Evolutionary conservation across 1,284 basidiomycete species (phyloP).

Genomic region (Malassezia dermatis): DNA sequence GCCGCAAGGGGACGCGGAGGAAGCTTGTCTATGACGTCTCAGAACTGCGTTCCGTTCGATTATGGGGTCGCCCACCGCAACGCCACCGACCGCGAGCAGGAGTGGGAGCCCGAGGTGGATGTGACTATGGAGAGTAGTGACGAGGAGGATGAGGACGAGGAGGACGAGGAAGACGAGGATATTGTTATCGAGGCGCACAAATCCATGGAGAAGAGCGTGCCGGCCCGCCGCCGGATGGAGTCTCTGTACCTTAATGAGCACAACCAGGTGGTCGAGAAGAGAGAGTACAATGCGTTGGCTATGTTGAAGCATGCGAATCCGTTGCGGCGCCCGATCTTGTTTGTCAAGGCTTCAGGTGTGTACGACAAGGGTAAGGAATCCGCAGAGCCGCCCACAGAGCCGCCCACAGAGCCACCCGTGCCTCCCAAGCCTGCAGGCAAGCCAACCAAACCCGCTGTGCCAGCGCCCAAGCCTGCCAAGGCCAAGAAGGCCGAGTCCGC

Average conservation of each 20-base stretch:
- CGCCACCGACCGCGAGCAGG: neutral
- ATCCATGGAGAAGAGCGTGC: slow-evolving; percentile 16
- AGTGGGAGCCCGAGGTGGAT: neutral
- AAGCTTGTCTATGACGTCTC: slow-evolving; percentile 2
- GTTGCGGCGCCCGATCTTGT: slow-evolving; percentile 4
- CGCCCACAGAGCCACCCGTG: neutral
- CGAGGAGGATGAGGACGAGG: slow-evolving; percentile 16
- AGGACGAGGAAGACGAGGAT: slow-evolving; percentile 14
- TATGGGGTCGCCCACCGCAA: neutral
- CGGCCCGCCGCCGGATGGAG: slow-evolving; percentile 10
- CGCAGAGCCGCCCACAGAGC: neutral
- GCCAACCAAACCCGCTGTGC: neutral
- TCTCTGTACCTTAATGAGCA: slow-evolving; percentile 3
- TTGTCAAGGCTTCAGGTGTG: slow-evolving; percentile 11
- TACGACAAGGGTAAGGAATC: neutral
- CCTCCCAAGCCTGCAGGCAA: no score
- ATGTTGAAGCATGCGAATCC: slow-evolving; percentile 12
- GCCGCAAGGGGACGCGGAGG: slow-evolving; percentile 3
- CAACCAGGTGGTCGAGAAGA: neutral
- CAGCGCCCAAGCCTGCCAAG: neutral
- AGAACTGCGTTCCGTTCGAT: slow-evolving; percentile 14
- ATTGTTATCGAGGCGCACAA: slow-evolving; percentile 13
- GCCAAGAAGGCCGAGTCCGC: neutral
- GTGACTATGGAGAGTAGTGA: neutral
- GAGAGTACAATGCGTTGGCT: slow-evolving; percentile 5